Evolutionary conservation across 805 yeast species (phyloP).

Genomic region (Spencermartinsiella europaea): DNA sequence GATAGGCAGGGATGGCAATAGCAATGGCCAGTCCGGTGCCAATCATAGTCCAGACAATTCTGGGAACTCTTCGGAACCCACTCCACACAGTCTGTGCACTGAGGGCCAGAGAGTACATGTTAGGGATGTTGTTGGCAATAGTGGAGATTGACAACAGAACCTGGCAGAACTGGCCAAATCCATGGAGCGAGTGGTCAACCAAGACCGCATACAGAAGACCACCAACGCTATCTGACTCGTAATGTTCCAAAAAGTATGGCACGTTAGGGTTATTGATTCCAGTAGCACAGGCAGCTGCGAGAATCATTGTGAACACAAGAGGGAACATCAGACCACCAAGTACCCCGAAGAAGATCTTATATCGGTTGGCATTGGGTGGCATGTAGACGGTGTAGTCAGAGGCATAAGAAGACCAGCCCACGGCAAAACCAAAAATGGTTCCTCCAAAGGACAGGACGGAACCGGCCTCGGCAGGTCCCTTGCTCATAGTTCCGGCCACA

Average conservation of each 20-base stretch:
- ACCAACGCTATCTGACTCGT: constrained; percentile 58
- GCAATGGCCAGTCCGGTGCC: constrained; percentile 78
- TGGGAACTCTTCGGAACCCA: constrained; percentile 67
- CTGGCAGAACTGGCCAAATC: constrained; percentile 85
- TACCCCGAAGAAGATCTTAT: constrained; percentile 59
- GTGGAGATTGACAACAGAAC: constrained; percentile 82
- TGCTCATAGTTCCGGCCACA: constrained; percentile 44
- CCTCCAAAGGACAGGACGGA: constrained; percentile 76
- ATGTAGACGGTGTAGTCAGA: constrained; percentile 89
- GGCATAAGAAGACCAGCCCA: constrained; percentile 93
- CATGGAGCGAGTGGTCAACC: constrained; percentile 75
- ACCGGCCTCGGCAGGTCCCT: constrained; percentile 71
- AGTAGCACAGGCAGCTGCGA: constrained; percentile 84
- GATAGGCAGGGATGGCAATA: constrained; percentile 83
- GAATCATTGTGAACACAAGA: constrained; percentile 61
- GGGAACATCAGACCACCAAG: constrained; percentile 62
- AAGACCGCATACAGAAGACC: constrained; percentile 78
- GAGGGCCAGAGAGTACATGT: constrained; percentile 85
- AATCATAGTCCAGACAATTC: constrained; percentile 70
- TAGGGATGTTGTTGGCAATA: constrained; percentile 87
- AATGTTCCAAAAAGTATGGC: constrained; percentile 44
- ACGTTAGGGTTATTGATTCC: constrained; percentile 41
- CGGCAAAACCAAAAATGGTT: constrained; percentile 78
- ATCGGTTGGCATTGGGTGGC: constrained; percentile 56
- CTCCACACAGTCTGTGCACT: constrained; percentile 84